Conservation (phyloP, 805 yeast genomes). For the Ogataea ramenticola region DNA sequence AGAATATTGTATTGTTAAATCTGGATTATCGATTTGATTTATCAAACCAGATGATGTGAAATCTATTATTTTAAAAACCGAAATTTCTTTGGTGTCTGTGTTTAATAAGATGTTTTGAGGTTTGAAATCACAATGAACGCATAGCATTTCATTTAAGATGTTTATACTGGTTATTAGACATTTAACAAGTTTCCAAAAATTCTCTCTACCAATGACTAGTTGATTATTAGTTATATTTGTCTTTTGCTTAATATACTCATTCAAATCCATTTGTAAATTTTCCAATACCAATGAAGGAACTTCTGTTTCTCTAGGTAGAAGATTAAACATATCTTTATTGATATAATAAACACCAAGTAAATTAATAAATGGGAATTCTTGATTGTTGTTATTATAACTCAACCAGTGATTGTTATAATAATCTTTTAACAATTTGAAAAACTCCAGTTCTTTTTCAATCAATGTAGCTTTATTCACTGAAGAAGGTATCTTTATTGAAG, state of each 20-base stretch:
- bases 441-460: conserved; percentile 20
- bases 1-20: conserved; percentile 31
- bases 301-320: conserved; percentile 16
- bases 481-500: conserved; percentile 24
- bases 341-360: conserved; percentile 22
- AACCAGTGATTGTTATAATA: neutral
- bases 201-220: conserved; percentile 14
- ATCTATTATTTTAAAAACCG: conserved; percentile 34
- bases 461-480: conserved; percentile 16
- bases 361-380: conserved; percentile 19
- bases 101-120: conserved; percentile 35
- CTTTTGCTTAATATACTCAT: conserved; percentile 10
- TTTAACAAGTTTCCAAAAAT: conserved; percentile 27
- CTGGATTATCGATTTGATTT: conserved; percentile 14
- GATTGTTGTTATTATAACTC: neutral
- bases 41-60: conserved; percentile 32
- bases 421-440: conserved; percentile 12
- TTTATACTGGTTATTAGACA: conserved; percentile 20
- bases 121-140: conserved; percentile 43
- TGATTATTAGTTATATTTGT: too few relatives aligned
- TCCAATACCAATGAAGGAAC: conserved; percentile 23
- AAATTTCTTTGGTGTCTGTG: conserved; percentile 25
- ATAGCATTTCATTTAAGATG: conserved; percentile 18
- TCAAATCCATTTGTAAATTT: conserved; percentile 21
- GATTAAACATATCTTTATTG: conserved; percentile 15